phyloP scores from a whole-genome alignment of 352 stramenopile species.

The Phytopythium chamaehyphon region DNA sequence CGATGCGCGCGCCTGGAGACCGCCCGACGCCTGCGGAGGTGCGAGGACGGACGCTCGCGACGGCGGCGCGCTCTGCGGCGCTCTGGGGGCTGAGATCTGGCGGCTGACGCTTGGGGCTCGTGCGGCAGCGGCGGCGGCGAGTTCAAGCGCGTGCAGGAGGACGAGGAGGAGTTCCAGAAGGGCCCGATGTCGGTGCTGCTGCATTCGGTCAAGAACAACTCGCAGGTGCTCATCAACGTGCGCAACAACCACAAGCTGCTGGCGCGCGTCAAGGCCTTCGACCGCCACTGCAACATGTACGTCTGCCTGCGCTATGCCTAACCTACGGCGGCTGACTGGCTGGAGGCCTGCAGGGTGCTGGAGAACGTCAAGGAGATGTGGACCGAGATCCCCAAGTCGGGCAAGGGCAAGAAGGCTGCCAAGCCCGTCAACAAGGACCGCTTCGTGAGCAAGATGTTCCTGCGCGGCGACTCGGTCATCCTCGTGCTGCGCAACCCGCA shows the following conservation, averaged over 20 bases:
- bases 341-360: conserved; percentile 80
- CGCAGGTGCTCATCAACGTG: conserved; percentile 99
- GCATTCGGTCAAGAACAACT: conserved; percentile 97
- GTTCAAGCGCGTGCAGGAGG: conserved; percentile 85
- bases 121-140: conserved; percentile 32
- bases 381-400: conserved; percentile 97
- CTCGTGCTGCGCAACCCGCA: conserved; percentile 97
- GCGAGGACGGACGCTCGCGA: too few relatives aligned
- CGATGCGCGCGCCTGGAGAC: too few relatives aligned
- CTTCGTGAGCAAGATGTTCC: conserved; percentile 99
- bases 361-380: conserved; percentile 99
- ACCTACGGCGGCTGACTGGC: not conserved
- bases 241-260: conserved; percentile 99
- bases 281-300: conserved; percentile 99
- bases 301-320: conserved; percentile 20
- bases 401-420: conserved; percentile 94
- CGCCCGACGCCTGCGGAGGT: too few relatives aligned
- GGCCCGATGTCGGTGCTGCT: conserved; percentile 97
- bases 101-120: too few relatives aligned
- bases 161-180: conserved; percentile 94
- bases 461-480: conserved; percentile 99
- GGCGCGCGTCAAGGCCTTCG: conserved; percentile 98
- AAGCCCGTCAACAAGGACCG: conserved; percentile 98
- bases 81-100: not conserved
- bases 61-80: too few relatives aligned